Base-by-base conservation (phyloP, 495 filamentous ascomycete genomes). In the Daldinia concentrica region DNA sequence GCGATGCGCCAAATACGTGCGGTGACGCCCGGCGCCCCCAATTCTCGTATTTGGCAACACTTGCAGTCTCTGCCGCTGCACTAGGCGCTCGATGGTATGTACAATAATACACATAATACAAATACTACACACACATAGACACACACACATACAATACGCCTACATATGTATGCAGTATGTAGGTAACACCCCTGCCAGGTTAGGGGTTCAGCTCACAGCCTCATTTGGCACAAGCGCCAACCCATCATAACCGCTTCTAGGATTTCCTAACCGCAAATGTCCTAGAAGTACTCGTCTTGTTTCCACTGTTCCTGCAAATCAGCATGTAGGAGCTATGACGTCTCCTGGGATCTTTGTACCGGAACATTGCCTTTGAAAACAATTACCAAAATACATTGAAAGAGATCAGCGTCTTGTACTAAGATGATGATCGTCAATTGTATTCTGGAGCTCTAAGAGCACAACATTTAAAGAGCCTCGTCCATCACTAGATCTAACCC, bases 31-130 rank as follows among this genome's bases (percentile, higher is more conserved):
- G 27, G 52, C 41, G 29, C 26, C 54, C 58, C 70, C 60, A 9
- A 69, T 58, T 65, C 71, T 73, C 71, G 71, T 73, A 73, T 73
- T 73, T 73, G 57, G 37, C 59, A 56, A 41, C 59, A 32, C 22
- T 36, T 61, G 52, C 58, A 59, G 50, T 29, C 50, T 22, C 51
- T 36, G 58, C 52, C 27, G 14, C 37, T 55, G 54, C 36, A 41
- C 29, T 73, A 73, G 70, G 27, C 70, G 70, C 70, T 73, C 70
- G 57, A 73, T 73, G 69, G 69, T 41, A 72, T 52, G 39, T 69
- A 15, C 48, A 37, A 26, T 37, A 54, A 51, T 56, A 62, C 32
- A 30, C 52, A 32, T 27, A 22, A 57, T 36, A 45, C 34, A 19
- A 14, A 56, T 52, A 19, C 29, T 56, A 34, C 29, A 19, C 30